Percentiles rank a stretch among this genome's conserved stretches.
Conservation (phyloP, 2,329 filamentous ascomycete species). For the Cercospora janseana region DNA sequence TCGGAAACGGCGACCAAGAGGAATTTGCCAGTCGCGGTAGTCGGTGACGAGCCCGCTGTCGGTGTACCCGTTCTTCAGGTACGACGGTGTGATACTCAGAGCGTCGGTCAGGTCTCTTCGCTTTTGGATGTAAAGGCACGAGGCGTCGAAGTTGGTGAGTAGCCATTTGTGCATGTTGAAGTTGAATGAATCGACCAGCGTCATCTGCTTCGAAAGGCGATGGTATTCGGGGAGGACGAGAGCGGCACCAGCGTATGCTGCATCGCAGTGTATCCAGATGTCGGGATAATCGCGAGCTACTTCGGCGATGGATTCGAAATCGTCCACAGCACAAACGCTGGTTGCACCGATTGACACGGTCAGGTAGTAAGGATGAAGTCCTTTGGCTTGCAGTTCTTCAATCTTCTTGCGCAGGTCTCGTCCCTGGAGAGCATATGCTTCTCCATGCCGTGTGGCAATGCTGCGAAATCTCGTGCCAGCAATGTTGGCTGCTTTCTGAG, state of each 20-base stretch:
- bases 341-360: slow-evolving; percentile 84
- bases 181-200: slow-evolving; percentile 80
- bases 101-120: slow-evolving; percentile 75
- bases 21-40: slow-evolving; percentile 97
- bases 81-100: slow-evolving; percentile 74
- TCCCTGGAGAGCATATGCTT: slow-evolving; percentile 70
- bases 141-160: slow-evolving; percentile 86
- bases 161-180: slow-evolving; percentile 99
- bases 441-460: slow-evolving; percentile 61
- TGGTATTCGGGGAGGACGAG: slow-evolving; percentile 80
- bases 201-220: slow-evolving; percentile 60
- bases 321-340: slow-evolving; percentile 81
- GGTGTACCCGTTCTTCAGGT: slow-evolving; percentile 77
- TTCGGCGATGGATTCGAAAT: slow-evolving; percentile 67
- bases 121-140: slow-evolving; percentile 74
- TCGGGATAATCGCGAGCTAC: slow-evolving; percentile 55
- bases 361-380: slow-evolving; percentile 81
- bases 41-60: slow-evolving; percentile 85
- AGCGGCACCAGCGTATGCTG: slow-evolving; percentile 85
- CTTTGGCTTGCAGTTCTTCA: slow-evolving; percentile 62
- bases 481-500: slow-evolving; percentile 82
- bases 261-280: slow-evolving; percentile 92
- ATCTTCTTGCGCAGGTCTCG: slow-evolving; percentile 60
- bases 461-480: slow-evolving; percentile 77
- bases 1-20: slow-evolving; percentile 83